Base-by-base conservation (phyloP, 352 stramenopile genomes). In the Hyphochytrium catenoides region DNA sequence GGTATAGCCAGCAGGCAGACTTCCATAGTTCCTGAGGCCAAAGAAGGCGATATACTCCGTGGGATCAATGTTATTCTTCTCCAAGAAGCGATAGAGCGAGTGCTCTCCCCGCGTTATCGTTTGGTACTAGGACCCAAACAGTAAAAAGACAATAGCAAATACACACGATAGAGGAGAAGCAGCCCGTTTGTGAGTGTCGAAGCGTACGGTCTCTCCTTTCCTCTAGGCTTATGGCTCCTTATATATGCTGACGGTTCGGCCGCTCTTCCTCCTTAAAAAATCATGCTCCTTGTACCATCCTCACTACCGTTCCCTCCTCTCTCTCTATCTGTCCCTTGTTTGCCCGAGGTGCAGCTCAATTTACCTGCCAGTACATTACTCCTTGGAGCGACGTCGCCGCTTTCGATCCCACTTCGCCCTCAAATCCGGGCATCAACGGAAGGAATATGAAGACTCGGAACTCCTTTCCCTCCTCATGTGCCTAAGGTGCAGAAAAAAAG, bases 21-120 rank as follows among this genome's bases (percentile, higher is more conserved):
- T 51, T 14, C 36, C 57, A 35, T 81, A 61, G 8, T 60, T 76
- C 12, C 66, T 64, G 22, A 84, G 48, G 3, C 66, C 69, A 31
- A 68, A 84, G 39, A 84, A 84, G 8, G 69, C 66, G 42, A 84
- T 74, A 46, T 84, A 84, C 44, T 81, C 71, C 41, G 79, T 79
- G 18, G 65, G 62, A 8, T 57, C 50, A 26, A 74, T 59, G 12
- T 77, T 44, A 15, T 78, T 65, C 21, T 77, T 60, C 31, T 69
- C 67, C 11, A 84, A 51, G 33, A 59, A 60, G 39, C 74, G 51
- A 45, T 81, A 84, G 26, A 84, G 73, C 16, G 66, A 81, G 36
- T 75, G 51, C 30, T 77, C 57, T 6, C 66, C 66, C 29, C 69
- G 66, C 14, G 61, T 79, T 29, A 84, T 84, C 6, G 54, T 63